Evolutionary conservation across 345 rosid species (phyloP), one percentile per base, ranked within the genome.

Genomic region (Raphanus sativus): DNA sequence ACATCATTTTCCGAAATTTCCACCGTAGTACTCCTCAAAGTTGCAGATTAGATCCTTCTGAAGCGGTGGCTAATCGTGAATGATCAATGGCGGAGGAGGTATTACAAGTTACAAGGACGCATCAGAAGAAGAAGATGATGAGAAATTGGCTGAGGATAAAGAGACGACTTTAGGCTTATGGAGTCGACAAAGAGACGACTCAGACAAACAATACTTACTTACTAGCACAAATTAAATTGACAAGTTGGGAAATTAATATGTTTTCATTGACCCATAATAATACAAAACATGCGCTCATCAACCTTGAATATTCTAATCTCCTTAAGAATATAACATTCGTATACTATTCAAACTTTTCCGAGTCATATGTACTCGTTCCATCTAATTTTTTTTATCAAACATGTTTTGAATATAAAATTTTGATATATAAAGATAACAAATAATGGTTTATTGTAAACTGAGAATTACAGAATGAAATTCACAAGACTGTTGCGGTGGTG

Each of bases 1-100:
- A 66, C 13, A 80, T 21, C 91, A 87, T 58, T 58, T 21, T 56
- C 61, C 13, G 13, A 10, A 55, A 0, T 9, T 25, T 3, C 32
- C 28, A 25, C 62, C n/a, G 10, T 1, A 58, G 11, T 58, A 25
- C 25, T 59, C 4, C 16, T 59, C 15, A 59, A 58, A 26, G 33
- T 9, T 59, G 63, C 32, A 4, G 16, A 59, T 11, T 59, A 26
- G 16, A 24, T 60, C 34, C 28, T 9, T 38, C 45, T 32, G 36
- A 32, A 32, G 36, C 5, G 36, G 36, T 32, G 36, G 36, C 36
- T 32, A 32, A 32, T 32, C 36, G 36, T 32, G 7, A 32, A 32
- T 32, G 7, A 32, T 32, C 36, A 32, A 32, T 32, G 36, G 36
- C 6, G 36, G 12, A 21, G 21, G 1, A 6, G 10, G 45, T 38